Conservation (phyloP, 2,329 filamentous ascomycete genomes). For the Exserohilum turcica region DNA sequence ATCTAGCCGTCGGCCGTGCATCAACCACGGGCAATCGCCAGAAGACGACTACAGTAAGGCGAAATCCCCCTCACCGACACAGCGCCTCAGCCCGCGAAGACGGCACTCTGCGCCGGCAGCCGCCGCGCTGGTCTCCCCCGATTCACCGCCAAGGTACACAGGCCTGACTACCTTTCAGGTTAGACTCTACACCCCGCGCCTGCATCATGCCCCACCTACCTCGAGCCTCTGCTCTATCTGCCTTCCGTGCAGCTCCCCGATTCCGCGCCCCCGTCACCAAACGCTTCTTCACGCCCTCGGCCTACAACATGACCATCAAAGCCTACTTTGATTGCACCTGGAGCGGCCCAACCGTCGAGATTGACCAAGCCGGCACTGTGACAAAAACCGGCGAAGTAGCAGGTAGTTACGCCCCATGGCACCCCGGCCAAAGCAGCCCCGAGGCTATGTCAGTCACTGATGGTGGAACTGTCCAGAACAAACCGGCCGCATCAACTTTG, state of each 20-base stretch:
- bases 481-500: constrained; percentile 82
- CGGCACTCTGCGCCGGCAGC: constrained; percentile 1
- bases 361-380: constrained; percentile 61
- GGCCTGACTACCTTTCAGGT: constrained; percentile 22
- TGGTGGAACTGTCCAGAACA: constrained; percentile 60
- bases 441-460: constrained; percentile 24
- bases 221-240: constrained; percentile 37
- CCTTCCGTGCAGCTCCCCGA: constrained; percentile 40
- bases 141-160: constrained; percentile 24
- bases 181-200: constrained; percentile 29
- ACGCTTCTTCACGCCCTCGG: constrained; percentile 66
- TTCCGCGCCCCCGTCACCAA: constrained; percentile 48
- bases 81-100: constrained; percentile 11
- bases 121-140: constrained; percentile 8
- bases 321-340: constrained; percentile 75
- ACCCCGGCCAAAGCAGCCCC: not conserved
- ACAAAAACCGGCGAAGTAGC: constrained; percentile 54
- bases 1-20: constrained; percentile 14
- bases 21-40: constrained; percentile 5
- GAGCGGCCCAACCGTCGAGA: constrained; percentile 73
- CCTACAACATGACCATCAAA: constrained; percentile 75
- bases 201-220: constrained; percentile 39
- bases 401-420: constrained; percentile 56
- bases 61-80: not conserved
- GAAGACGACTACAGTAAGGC: constrained; percentile 7